Conservation (phyloP, 1,139 yeast genomes). For the Magnusiomyces magnusii region DNA sequence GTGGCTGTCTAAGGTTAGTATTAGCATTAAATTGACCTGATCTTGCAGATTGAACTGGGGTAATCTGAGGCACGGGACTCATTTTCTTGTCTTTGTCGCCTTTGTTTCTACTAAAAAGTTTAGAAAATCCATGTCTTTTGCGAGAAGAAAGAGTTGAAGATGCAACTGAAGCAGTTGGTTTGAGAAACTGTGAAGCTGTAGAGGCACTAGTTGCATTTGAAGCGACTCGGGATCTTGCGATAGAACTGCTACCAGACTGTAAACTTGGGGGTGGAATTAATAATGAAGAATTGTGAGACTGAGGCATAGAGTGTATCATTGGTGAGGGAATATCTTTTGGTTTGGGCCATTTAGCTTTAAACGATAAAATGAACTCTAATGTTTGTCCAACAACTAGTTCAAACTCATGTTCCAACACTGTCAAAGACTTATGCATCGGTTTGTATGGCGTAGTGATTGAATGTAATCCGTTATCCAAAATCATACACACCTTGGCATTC, state of each 20-base stretch:
- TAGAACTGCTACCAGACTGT: neutral
- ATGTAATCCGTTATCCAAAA: slow-evolving; percentile 86
- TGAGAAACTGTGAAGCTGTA: neutral
- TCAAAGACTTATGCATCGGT: slow-evolving; percentile 37
- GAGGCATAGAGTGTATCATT: neutral
- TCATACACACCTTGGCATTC: slow-evolving; percentile 58
- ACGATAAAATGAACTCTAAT: slow-evolving; percentile 63
- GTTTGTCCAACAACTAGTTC: slow-evolving; percentile 66
- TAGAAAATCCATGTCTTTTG: slow-evolving; percentile 12
- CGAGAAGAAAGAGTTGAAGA: neutral
- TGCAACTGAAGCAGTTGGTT: neutral
- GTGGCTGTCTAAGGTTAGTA: neutral
- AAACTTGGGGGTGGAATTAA: neutral
- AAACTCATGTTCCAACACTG: slow-evolving; percentile 68
- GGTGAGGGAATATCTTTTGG: neutral
- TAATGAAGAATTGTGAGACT: neutral
- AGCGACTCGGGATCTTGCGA: neutral
- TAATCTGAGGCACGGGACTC: neutral
- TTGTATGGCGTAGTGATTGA: slow-evolving; percentile 68
- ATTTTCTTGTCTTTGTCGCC: slow-evolving; percentile 28
- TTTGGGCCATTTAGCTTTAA: slow-evolving; percentile 51
- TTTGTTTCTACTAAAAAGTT: slow-evolving; percentile 15
- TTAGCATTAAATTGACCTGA: too few relatives aligned
- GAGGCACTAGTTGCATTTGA: slow-evolving; percentile 3
- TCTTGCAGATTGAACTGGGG: slow-evolving; percentile 20